Percentiles rank a stretch among this genome's conserved stretches.
Conservation (phyloP, 257 asterid species). For the Ligustrum vulgare region DNA sequence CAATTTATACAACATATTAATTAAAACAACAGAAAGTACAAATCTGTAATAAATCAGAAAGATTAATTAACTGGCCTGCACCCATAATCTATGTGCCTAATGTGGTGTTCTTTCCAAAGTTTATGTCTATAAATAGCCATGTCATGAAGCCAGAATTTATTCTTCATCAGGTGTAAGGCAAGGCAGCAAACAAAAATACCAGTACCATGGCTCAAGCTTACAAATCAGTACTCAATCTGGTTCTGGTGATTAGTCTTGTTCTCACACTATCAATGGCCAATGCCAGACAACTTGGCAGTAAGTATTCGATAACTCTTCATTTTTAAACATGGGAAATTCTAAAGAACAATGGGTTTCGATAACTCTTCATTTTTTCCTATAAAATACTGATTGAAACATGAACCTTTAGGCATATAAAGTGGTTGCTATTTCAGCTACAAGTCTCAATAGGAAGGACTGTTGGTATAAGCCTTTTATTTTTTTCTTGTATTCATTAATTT, state of each 20-base stretch:
- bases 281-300: background rate
- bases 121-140: background rate
- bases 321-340: no score
- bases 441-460: no score
- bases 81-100: background rate
- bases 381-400: no score
- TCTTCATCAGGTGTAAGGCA: background rate
- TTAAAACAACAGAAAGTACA: background rate
- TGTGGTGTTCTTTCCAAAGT: background rate
- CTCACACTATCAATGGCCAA: slow-evolving; percentile 15
- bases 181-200: no score
- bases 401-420: no score
- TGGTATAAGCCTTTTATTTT: no score
- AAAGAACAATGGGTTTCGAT: no score
- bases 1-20: background rate
- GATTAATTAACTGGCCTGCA: background rate
- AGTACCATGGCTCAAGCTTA: slow-evolving; percentile 15
- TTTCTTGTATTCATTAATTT: background rate
- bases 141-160: background rate
- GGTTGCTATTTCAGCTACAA: no score
- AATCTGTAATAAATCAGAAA: background rate
- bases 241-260: slow-evolving; percentile 18
- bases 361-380: no score
- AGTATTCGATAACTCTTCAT: background rate
- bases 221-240: slow-evolving; percentile 8